Evolutionary conservation across 2,329 filamentous ascomycete species (phyloP).

Genomic region (Arthroderma sp.): DNA sequence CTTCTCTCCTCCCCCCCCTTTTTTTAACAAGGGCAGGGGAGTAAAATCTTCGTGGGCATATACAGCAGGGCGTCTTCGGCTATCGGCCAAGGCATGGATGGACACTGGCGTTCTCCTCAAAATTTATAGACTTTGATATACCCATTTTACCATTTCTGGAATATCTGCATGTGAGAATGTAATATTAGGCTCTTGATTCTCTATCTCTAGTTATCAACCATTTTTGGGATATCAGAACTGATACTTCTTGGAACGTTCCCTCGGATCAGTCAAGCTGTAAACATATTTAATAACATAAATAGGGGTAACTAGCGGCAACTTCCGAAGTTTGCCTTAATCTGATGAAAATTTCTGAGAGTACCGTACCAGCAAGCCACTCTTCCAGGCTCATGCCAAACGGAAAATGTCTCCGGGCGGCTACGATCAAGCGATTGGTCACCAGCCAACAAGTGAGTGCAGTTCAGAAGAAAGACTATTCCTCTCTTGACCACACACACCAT

Average conservation of each 20-base stretch:
- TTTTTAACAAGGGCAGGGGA: neutral
- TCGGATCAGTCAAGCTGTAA: too few relatives aligned
- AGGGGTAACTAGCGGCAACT: too few relatives aligned
- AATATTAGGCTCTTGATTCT: too few relatives aligned
- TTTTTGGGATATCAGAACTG: too few relatives aligned
- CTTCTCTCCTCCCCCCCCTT: neutral
- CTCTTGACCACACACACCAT: neutral
- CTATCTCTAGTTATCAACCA: too few relatives aligned
- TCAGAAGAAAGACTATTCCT: neutral
- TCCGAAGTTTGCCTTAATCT: neutral
- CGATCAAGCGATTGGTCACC: neutral
- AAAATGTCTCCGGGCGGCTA: neutral
- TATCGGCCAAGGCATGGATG: too few relatives aligned
- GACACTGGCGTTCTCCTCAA: too few relatives aligned
- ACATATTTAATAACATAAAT: too few relatives aligned
- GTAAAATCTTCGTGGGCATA: neutral
- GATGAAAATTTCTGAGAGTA: neutral
- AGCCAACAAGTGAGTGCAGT: neutral
- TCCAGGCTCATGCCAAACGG: neutral
- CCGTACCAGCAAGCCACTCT: neutral
- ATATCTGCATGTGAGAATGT: too few relatives aligned
- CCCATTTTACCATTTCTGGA: too few relatives aligned
- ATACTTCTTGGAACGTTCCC: too few relatives aligned
- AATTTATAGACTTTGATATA: too few relatives aligned
- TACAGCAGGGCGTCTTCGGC: neutral